Base-by-base conservation (phyloP, 495 filamentous ascomycete species). In the Tuber microsphaerosporum region DNA sequence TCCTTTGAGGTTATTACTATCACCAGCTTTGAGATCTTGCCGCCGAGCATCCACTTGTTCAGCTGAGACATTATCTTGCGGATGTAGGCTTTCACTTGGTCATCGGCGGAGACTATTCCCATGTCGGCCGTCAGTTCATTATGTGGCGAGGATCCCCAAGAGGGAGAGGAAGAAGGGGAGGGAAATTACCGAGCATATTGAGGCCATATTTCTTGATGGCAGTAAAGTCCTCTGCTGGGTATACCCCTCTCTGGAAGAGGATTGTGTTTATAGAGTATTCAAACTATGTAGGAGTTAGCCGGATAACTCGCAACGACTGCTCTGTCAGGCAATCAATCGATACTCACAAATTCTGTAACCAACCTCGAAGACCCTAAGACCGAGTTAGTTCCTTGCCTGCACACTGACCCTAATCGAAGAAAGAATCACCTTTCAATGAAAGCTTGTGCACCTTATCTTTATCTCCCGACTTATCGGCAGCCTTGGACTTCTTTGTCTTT, bases 161-260 rank as follows among this genome's bases (percentile, higher is more conserved):
- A n/a, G 46, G 9, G 46, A 51, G 46, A 22, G 42, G 42, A 4
- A 5, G 26, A 34, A 31, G 19, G 69, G 45, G 31, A 42, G 5
- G 46, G 51, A 45, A 84, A 86, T 75, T 85, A 91, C 90, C 89
- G 56, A 97, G 92, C 93, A 99, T 98, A 82, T 97, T 98, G 79
- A 99, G 90, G 81, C 96, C 96, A 90, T 99, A 99, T 87, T 99
- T 99, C 85, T 98, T 98, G 80, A 99, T 93, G 37, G 94, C 91
- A 77, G 92, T 94, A 83, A 99, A 99, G 86, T 99, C 95, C 81
- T 99, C 95, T 44, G 95, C 94, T 56, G 96, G 95, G 84, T 99
- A 99, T 73, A 99, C 95, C 71, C 94, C 95, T 80, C 95, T 89
- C 84, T 98, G 96, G 88, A 97, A 89, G 90, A 99, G 86, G 51